phyloP scores from a whole-genome alignment of 345 rosid genomes.

The Excoecaria cochinchinensis region DNA sequence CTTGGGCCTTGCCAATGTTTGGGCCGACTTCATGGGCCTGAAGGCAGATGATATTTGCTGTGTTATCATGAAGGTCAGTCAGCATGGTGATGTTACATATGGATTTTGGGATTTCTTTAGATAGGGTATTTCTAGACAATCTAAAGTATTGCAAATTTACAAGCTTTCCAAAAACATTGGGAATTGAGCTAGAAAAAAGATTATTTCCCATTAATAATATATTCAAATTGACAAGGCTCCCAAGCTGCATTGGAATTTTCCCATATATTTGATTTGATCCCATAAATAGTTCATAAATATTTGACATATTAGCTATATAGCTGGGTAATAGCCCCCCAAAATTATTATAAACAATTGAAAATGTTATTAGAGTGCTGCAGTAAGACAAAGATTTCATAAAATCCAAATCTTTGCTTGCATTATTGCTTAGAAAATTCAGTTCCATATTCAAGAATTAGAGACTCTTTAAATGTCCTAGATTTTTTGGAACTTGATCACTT shows the following conservation, averaged over 20 bases:
- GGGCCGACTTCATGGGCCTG: no score
- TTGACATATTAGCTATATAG: not conserved
- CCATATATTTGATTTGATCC: not conserved
- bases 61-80: no score
- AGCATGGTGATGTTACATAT: no score
- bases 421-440: not conserved
- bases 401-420: conserved; percentile 11
- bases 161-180: not conserved
- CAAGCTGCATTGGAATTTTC: conserved; percentile 1
- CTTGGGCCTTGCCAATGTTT: no score
- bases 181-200: conserved; percentile 17
- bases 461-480: not conserved
- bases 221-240: conserved; percentile 25
- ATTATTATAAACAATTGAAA: not conserved
- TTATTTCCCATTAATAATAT: not conserved
- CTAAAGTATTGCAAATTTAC: not conserved
- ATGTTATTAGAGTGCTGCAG: not conserved
- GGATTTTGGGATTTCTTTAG: conserved; percentile 14
- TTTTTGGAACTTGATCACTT: not conserved
- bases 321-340: conserved; percentile 6
- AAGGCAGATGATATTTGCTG: no score
- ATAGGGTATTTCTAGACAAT: not conserved
- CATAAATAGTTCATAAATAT: not conserved
- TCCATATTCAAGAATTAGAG: not conserved
- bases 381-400: conserved; percentile 14